These are phyloP conservation scores for Fusarium hainanense DNA, from an alignment of 2,329 filamentous ascomycete genomes.

Conservation along the genomic window DNA sequence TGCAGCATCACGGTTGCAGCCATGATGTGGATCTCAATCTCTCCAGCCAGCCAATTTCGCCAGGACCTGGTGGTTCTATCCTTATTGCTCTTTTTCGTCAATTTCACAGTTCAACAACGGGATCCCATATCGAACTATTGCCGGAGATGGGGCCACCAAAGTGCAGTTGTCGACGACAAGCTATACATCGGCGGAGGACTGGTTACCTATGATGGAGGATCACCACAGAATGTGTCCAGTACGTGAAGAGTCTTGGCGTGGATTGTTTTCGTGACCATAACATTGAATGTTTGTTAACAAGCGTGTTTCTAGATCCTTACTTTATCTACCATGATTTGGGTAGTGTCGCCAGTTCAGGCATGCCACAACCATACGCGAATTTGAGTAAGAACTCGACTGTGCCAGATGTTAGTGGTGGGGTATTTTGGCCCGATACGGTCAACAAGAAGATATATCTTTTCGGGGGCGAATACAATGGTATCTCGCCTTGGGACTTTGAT, in stretches of 20 bases:
- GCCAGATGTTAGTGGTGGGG: slow-evolving; percentile 58
- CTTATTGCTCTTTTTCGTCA: slow-evolving; percentile 36
- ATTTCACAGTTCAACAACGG: slow-evolving; percentile 51
- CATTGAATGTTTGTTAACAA: slow-evolving; percentile 11
- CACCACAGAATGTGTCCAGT: slow-evolving; percentile 67
- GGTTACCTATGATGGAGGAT: slow-evolving; percentile 64
- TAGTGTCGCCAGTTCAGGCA: slow-evolving; percentile 54
- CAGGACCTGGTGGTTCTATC: slow-evolving; percentile 35
- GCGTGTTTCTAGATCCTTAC: slow-evolving; percentile 30
- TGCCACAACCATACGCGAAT: slow-evolving; percentile 66
- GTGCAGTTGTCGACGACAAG: slow-evolving; percentile 66
- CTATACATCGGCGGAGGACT: slow-evolving; percentile 73
- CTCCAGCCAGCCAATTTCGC: slow-evolving; percentile 26
- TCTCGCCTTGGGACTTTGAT: slow-evolving; percentile 57
- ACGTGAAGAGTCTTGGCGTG: slow-evolving; percentile 44
- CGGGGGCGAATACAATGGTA: slow-evolving; percentile 67
- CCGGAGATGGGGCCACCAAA: slow-evolving; percentile 68
- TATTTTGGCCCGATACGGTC: slow-evolving; percentile 69
- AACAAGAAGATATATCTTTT: slow-evolving; percentile 73
- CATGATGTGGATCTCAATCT: slow-evolving; percentile 43
- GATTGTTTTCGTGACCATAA: neutral
- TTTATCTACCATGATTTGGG: slow-evolving; percentile 69
- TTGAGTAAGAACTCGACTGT: slow-evolving; percentile 68
- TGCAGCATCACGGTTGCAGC: slow-evolving; percentile 32
- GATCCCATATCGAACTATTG: slow-evolving; percentile 67